phyloP scores from a whole-genome alignment of 352 stramenopile species.

The Phytopythium ostracodes region DNA sequence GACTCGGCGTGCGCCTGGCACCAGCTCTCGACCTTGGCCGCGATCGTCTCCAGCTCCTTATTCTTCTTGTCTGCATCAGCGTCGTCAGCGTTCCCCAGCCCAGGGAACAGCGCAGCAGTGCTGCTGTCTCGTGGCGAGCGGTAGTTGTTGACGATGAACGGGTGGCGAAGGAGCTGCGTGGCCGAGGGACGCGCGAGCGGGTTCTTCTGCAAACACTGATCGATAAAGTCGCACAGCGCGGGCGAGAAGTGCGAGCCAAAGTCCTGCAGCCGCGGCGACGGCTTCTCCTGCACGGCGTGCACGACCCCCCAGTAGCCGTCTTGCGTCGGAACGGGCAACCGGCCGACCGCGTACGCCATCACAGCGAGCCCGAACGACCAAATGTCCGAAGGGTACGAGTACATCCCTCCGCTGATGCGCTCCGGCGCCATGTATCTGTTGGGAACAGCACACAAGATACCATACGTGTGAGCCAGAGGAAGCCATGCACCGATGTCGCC shows the following conservation, averaged over 20 bases:
- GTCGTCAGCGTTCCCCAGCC: constrained; percentile 9
- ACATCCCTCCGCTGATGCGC: constrained; percentile 88
- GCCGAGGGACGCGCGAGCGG: constrained; percentile 55
- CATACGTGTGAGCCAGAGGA: not conserved
- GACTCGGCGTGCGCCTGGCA: constrained; percentile 40
- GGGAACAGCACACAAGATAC: not conserved
- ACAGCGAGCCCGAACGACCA: constrained; percentile 80
- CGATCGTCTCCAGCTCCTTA: constrained; percentile 47
- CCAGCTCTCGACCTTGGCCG: constrained; percentile 46
- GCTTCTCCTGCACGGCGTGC: constrained; percentile 75
- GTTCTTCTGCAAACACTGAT: constrained; percentile 79
- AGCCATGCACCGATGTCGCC: not conserved
- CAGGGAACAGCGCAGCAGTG: constrained; percentile 17
- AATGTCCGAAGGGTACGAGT: constrained; percentile 85
- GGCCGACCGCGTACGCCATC: constrained; percentile 86
- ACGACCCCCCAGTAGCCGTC: constrained; percentile 90
- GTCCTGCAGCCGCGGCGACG: constrained; percentile 56
- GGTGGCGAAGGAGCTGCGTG: constrained; percentile 49
- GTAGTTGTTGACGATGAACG: constrained; percentile 68
- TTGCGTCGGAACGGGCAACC: constrained; percentile 75
- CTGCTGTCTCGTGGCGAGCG: constrained; percentile 25
- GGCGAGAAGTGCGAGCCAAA: constrained; percentile 64
- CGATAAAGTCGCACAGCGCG: constrained; percentile 72
- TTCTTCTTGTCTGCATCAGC: constrained; percentile 23
- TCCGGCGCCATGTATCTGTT: constrained; percentile 91